Evolutionary conservation across 1,139 yeast genomes (phyloP).

Genomic region (Diutina ranongensis): DNA sequence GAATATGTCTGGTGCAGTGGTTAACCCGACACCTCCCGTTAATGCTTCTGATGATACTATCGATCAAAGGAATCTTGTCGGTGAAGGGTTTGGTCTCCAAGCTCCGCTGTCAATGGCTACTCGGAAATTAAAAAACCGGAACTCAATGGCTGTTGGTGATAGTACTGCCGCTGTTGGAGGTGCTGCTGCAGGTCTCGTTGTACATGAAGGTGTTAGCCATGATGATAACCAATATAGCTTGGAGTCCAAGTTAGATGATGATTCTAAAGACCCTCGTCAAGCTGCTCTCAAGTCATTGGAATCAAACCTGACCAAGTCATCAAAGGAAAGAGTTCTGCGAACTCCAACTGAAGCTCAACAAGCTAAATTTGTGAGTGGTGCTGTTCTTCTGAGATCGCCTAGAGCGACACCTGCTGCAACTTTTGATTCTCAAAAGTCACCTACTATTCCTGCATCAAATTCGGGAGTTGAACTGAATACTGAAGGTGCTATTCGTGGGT

Average conservation of each 20-base stretch:
- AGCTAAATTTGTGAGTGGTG: constrained; percentile 1
- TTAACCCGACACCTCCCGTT: background rate
- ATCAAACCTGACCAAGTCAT: background rate
- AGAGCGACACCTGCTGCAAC: background rate
- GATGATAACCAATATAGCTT: background rate
- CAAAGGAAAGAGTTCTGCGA: background rate
- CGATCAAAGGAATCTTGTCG: background rate
- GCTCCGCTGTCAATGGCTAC: background rate
- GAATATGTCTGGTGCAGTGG: constrained; percentile 1
- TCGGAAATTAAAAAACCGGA: background rate
- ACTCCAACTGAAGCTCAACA: background rate
- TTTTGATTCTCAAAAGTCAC: no score
- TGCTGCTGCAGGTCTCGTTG: background rate
- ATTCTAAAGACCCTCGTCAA: background rate
- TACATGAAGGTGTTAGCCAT: background rate
- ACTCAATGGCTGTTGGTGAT: background rate
- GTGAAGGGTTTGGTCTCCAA: background rate
- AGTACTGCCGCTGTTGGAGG: background rate
- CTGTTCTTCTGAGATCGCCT: background rate
- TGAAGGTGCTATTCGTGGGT: background rate
- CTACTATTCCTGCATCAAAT: no score
- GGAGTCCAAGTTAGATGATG: background rate
- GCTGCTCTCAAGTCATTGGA: background rate
- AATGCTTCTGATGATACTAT: background rate
- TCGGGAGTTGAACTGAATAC: background rate